Evolutionary conservation across 2,329 filamentous ascomycete species (phyloP).

Genomic region (Pseudogymnoascus sp.): DNA sequence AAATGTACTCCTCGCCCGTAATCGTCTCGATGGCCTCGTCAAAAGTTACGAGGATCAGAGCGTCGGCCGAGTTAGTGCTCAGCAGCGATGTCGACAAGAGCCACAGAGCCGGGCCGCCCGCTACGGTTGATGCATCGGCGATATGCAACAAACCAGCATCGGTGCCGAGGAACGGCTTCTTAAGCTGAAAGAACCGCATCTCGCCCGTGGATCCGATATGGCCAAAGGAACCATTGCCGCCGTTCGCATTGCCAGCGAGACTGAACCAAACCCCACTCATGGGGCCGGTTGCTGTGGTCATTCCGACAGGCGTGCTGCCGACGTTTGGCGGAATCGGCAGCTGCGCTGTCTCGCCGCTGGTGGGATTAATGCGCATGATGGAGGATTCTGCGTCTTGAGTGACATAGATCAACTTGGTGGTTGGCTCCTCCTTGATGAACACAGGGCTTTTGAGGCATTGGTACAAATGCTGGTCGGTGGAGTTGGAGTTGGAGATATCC

Average conservation of each 20-base stretch:
- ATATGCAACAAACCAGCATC: conserved; percentile 7
- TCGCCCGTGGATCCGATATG: conserved; percentile 8
- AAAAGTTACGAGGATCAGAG: conserved; percentile 6
- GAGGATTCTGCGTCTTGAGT: conserved; percentile 4
- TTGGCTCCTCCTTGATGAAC: conserved; percentile 7
- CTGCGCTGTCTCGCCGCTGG: conserved; percentile 6
- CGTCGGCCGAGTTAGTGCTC: not conserved
- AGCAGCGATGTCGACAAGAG: conserved; percentile 7
- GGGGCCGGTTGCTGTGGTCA: not conserved
- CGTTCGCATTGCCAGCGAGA: conserved; percentile 6
- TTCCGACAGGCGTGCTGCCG: conserved; percentile 5
- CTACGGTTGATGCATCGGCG: conserved; percentile 1
- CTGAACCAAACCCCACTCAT: conserved; percentile 8
- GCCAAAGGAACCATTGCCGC: conserved; percentile 8
- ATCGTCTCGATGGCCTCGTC: not conserved
- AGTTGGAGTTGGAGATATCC: conserved; percentile 6
- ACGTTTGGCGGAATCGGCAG: not conserved
- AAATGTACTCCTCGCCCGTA: conserved; percentile 8
- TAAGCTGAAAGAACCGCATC: conserved; percentile 7
- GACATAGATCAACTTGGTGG: conserved; percentile 10
- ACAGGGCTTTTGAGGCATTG: conserved; percentile 7
- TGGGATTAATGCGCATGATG: conserved; percentile 8
- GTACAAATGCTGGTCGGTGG: conserved; percentile 2
- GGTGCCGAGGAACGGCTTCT: not conserved
- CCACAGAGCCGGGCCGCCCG: conserved; percentile 9